Percentiles rank a stretch among this genome's conserved stretches.
phyloP scores from a whole-genome alignment of 192 early-diverging fungal species.

The Chytriomyces confervae region DNA sequence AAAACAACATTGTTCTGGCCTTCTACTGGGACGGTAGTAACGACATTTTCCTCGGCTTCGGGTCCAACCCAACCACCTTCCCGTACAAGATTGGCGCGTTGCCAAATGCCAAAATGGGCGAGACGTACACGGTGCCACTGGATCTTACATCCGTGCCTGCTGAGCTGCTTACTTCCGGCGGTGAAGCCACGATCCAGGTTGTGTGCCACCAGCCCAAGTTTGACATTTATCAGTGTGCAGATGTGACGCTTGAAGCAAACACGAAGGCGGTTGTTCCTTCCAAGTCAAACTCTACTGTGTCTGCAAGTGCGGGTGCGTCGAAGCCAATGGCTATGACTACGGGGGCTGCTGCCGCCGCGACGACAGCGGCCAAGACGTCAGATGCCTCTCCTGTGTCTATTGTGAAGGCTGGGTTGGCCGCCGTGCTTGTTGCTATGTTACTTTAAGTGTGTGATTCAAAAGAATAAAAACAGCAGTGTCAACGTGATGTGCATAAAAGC shows the following conservation, averaged over 20 bases:
- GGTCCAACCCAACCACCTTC: conserved; percentile 32
- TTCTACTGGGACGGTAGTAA: conserved; percentile 39
- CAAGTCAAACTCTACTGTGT: not conserved
- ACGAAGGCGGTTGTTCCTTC: not conserved
- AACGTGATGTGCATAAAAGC: too few species aligned
- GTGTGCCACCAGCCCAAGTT: conserved; percentile 36
- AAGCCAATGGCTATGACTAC: too few species aligned
- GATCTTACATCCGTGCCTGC: conserved; percentile 27
- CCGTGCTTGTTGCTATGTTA: too few species aligned
- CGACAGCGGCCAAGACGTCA: too few species aligned
- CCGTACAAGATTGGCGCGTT: conserved; percentile 37
- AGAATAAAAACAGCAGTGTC: too few species aligned
- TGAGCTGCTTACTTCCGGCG: conserved; percentile 4
- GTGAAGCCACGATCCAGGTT: conserved; percentile 23
- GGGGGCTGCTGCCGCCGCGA: too few species aligned
- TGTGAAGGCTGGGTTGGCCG: too few species aligned
- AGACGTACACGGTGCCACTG: conserved; percentile 26
- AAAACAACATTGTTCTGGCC: not conserved
- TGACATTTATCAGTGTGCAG: conserved; percentile 39
- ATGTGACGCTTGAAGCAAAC: conserved; percentile 5
- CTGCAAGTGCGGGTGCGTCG: too few species aligned
- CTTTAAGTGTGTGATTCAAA: too few species aligned
- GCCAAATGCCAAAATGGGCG: conserved; percentile 22
- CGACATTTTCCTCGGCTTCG: conserved; percentile 34
- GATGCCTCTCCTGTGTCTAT: too few species aligned